These are phyloP conservation scores for Phylloboletellus chloephorus DNA, from an alignment of 1,284 basidiomycete genomes.

Conservation along the genomic window DNA sequence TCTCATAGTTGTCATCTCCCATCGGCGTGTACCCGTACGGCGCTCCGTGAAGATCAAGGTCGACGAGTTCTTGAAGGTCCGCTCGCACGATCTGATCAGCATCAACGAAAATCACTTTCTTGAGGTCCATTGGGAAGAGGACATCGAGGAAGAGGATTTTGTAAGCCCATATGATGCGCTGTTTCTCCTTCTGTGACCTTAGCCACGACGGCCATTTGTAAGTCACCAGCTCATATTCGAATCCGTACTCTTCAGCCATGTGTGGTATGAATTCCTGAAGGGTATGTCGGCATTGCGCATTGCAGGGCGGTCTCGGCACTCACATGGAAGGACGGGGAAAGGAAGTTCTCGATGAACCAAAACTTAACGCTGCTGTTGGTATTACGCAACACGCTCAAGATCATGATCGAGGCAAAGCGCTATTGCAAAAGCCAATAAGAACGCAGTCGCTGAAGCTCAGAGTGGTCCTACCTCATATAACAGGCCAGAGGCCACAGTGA, in stretches of 20 bases:
- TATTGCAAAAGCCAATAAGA: conserved; percentile 32
- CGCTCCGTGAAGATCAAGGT: conserved; percentile 85
- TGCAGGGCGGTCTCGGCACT: conserved; percentile 19
- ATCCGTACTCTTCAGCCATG: conserved; percentile 83
- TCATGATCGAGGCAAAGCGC: conserved; percentile 98
- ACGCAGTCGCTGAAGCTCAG: not conserved
- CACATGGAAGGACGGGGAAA: conserved; percentile 94
- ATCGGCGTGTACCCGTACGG: conserved; percentile 96
- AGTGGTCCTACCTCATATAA: conserved; percentile 75
- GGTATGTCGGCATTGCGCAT: conserved; percentile 5
- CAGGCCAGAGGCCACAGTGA: conserved; percentile 95
- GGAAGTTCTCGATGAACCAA: conserved; percentile 99
- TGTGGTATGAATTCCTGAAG: conserved; percentile 89
- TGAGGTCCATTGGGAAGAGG: conserved; percentile 95
- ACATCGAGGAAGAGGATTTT: conserved; percentile 99
- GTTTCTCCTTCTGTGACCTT: conserved; percentile 94
- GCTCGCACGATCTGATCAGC: conserved; percentile 95
- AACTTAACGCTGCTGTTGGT: conserved; percentile 94
- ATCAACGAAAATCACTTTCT: conserved; percentile 98
- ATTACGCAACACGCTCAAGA: conserved; percentile 90
- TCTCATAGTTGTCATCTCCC: conserved; percentile 91
- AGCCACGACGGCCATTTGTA: conserved; percentile 99
- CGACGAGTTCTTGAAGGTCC: conserved; percentile 90
- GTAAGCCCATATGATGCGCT: conserved; percentile 99
- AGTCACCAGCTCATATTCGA: conserved; percentile 95